phyloP scores from a whole-genome alignment of 805 yeast genomes.

The Yamadazyma kitorensis region DNA sequence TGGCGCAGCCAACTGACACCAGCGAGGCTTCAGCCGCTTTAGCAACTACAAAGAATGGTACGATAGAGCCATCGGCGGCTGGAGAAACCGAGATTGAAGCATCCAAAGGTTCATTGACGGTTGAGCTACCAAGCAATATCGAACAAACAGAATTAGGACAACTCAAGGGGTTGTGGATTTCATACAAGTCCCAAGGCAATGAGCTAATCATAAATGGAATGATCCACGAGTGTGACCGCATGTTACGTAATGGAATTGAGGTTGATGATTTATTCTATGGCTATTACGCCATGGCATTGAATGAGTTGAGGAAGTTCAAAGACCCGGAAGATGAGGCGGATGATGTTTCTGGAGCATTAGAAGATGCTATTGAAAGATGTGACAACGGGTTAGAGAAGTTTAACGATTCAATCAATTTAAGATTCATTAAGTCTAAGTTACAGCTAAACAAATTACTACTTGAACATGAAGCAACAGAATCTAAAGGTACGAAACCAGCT shows the following conservation, averaged over 20 bases:
- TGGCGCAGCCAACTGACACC: neutral
- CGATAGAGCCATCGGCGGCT: neutral
- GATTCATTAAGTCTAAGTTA: constrained; percentile 55
- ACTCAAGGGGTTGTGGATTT: constrained; percentile 66
- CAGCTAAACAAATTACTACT: constrained; percentile 55
- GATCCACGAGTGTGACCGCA: constrained; percentile 87
- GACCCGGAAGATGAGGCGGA: constrained; percentile 32
- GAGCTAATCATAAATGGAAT: constrained; percentile 74
- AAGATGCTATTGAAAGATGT: constrained; percentile 70
- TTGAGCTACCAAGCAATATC: constrained; percentile 66
- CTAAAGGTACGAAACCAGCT: constrained; percentile 39
- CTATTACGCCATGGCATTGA: constrained; percentile 69
- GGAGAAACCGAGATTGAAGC: constrained; percentile 15
- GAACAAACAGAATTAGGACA: constrained; percentile 79
- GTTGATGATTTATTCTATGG: constrained; percentile 10
- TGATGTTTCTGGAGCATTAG: constrained; percentile 47
- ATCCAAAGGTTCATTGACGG: constrained; percentile 32
- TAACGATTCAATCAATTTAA: constrained; percentile 45
- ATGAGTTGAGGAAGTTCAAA: constrained; percentile 58
- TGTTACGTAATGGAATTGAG: constrained; percentile 48
- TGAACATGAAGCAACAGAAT: constrained; percentile 35
- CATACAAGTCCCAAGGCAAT: constrained; percentile 53
- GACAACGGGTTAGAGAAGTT: constrained; percentile 53
- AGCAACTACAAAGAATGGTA: constrained; percentile 13
- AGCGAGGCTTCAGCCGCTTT: too few relatives aligned